phyloP scores from a whole-genome alignment of 208 protist species.

The Leishmania gerbilli region DNA sequence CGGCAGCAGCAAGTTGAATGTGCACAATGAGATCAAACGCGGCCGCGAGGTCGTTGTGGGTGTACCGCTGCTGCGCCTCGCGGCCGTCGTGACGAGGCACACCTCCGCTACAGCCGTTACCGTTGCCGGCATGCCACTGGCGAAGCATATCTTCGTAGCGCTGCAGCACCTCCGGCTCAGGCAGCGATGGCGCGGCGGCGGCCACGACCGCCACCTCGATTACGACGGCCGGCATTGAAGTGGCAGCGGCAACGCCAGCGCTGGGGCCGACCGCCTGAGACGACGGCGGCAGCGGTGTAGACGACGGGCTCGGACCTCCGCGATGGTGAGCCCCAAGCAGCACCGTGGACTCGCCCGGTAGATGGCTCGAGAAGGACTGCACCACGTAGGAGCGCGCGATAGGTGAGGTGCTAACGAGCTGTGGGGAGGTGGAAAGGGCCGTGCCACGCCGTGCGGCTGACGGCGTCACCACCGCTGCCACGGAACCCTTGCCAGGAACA shows the following conservation, averaged over 20 bases:
- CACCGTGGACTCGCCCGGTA: slow-evolving; percentile 12
- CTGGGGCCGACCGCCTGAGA: not conserved
- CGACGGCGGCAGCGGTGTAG: not conserved
- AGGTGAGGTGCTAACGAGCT: slow-evolving; percentile 4
- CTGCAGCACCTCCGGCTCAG: slow-evolving; percentile 10
- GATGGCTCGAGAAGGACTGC: slow-evolving; percentile 15
- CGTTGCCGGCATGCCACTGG: not conserved
- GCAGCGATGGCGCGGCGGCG: not conserved
- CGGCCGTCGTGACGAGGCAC: not conserved
- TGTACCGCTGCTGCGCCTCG: not conserved
- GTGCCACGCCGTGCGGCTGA: not conserved
- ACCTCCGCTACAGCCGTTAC: not conserved
- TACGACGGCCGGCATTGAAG: not conserved
- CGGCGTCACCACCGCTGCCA: not conserved
- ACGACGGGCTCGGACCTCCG: not conserved
- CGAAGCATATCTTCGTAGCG: slow-evolving; percentile 22
- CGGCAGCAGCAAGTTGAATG: slow-evolving; percentile 1
- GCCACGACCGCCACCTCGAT: slow-evolving; percentile 24
- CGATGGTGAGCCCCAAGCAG: slow-evolving; percentile 3
- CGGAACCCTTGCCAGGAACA: not conserved
- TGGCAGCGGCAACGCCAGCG: too few relatives aligned
- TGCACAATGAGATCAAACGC: slow-evolving; percentile 21
- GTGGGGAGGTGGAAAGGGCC: not conserved
- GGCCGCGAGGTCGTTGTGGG: not conserved
- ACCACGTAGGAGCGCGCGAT: slow-evolving; percentile 17